These are phyloP conservation scores for Lizanozyma gosingica DNA, from an alignment of 1,139 yeast genomes.

Conservation along the genomic window DNA sequence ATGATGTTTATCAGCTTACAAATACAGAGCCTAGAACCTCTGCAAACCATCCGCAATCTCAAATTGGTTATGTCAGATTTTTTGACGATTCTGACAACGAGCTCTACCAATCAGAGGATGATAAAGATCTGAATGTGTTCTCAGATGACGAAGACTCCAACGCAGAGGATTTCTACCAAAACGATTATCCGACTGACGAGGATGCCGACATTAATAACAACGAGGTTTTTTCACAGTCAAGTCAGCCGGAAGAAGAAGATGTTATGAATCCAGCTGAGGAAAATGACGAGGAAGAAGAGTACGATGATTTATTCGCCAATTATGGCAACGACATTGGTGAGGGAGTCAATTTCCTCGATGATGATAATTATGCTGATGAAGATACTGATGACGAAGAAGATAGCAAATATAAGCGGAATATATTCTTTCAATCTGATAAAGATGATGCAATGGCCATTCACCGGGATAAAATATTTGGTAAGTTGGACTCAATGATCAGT, in stretches of 20 bases:
- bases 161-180: slow-evolving; percentile 85
- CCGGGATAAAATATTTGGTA: slow-evolving; percentile 53
- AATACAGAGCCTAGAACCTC: slow-evolving; percentile 44
- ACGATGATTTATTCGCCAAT: slow-evolving; percentile 20
- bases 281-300: slow-evolving; percentile 18
- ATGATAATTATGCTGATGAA: slow-evolving; percentile 19
- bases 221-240: slow-evolving; percentile 6
- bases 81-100: slow-evolving; percentile 57
- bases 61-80: slow-evolving; percentile 59
- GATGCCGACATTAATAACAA: slow-evolving; percentile 39
- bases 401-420: slow-evolving; percentile 28
- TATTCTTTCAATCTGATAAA: slow-evolving; percentile 43
- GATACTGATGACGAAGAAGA: slow-evolving; percentile 14
- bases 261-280: slow-evolving; percentile 28
- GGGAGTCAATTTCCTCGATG: slow-evolving; percentile 14
- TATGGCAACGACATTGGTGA: slow-evolving; percentile 18
- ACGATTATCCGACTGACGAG: slow-evolving; percentile 93
- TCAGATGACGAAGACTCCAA: slow-evolving; percentile 72
- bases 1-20: slow-evolving; percentile 62
- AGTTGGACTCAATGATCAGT: slow-evolving; percentile 41
- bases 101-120: slow-evolving; percentile 41
- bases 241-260: slow-evolving; percentile 4
- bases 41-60: slow-evolving; percentile 40
- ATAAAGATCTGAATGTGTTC: slow-evolving; percentile 19
- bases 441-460: slow-evolving; percentile 56